A percentile compares a stretch with the other conserved stretches of the same genome.
phyloP scores from a whole-genome alignment of 1,284 basidiomycete species.

The Cutaneotrichosporon sp. region DNA sequence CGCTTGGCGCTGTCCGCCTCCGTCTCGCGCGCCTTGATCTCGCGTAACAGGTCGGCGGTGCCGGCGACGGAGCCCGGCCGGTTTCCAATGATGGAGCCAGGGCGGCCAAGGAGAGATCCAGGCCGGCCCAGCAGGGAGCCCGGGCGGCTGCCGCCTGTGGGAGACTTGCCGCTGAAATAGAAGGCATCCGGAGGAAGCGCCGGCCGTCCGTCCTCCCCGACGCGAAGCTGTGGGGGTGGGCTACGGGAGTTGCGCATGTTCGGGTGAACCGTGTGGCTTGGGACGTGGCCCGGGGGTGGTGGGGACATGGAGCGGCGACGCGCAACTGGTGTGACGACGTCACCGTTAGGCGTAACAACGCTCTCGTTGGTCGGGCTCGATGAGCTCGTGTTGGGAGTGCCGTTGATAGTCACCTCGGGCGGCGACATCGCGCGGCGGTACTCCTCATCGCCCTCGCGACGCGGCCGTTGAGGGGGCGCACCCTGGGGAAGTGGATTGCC shows the following conservation, averaged over 20 bases:
- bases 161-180: conserved; percentile 61
- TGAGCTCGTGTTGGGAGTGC: conserved; percentile 14
- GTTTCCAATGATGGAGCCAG: conserved; percentile 39
- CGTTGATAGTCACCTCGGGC: conserved; percentile 13
- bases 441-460: conserved; percentile 65
- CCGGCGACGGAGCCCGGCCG: conserved; percentile 56
- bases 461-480: conserved; percentile 62
- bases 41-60: conserved; percentile 69
- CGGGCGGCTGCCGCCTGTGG: conserved; percentile 48
- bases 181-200: conserved; percentile 60
- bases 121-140: conserved; percentile 21
- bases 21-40: conserved; percentile 73
- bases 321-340: conserved; percentile 26
- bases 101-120: conserved; percentile 19
- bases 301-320: conserved; percentile 24
- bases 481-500: conserved; percentile 32
- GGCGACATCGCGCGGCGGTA: conserved; percentile 52
- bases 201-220: conserved; percentile 36
- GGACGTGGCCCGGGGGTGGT: conserved; percentile 4
- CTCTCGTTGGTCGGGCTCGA: conserved; percentile 19
- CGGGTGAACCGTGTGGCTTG: conserved; percentile 29
- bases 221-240: conserved; percentile 42
- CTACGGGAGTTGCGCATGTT: conserved; percentile 34
- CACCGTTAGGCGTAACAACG: conserved; percentile 28
- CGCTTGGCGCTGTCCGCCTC: conserved; percentile 76